These are phyloP conservation scores for Dactylellina leptospora DNA, from an alignment of 2,329 filamentous ascomycete genomes.

Conservation along the genomic window DNA sequence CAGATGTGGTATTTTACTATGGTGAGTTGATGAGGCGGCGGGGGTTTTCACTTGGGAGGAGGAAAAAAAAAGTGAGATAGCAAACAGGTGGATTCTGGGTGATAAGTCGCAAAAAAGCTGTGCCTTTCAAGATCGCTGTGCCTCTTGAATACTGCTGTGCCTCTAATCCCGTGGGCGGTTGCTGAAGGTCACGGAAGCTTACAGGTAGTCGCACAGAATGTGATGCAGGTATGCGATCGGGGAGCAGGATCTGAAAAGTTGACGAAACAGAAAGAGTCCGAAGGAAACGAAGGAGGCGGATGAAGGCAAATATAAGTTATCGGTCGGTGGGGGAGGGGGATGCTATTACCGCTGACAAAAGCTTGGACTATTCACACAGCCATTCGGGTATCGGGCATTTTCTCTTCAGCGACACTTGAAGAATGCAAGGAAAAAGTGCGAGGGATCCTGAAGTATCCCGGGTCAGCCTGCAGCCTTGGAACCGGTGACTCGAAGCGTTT, in stretches of 20 bases:
- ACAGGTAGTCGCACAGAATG: conserved; percentile 41
- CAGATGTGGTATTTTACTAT: not conserved
- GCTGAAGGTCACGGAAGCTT: conserved; percentile 15
- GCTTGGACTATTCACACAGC: conserved; percentile 11
- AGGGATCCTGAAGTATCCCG: conserved; percentile 50
- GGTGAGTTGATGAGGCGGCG: not conserved
- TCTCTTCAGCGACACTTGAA: conserved; percentile 20
- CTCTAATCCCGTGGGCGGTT: conserved; percentile 22
- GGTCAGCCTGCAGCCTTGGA: conserved; percentile 52
- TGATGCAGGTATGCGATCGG: conserved; percentile 32
- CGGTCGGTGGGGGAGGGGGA: not conserved
- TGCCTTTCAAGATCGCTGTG: too few relatives aligned
- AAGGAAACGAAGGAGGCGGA: conserved; percentile 21
- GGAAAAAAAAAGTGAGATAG: conserved; percentile 7
- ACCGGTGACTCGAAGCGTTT: conserved; percentile 52
- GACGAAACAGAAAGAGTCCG: conserved; percentile 34
- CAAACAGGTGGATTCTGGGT: conserved; percentile 4
- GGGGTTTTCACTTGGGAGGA: not conserved
- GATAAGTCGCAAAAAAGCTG: too few relatives aligned
- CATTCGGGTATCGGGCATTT: conserved; percentile 36
- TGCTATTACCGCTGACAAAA: conserved; percentile 19
- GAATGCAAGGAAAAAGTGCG: conserved; percentile 15
- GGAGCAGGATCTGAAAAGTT: conserved; percentile 28
- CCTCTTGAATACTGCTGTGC: conserved; percentile 10
- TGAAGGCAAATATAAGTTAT: conserved; percentile 43